A percentile compares a stretch with the other conserved stretches of the same genome.
Conservation (phyloP, 192 early-diverging fungal genomes). For the Entomortierella chlamydospora region DNA sequence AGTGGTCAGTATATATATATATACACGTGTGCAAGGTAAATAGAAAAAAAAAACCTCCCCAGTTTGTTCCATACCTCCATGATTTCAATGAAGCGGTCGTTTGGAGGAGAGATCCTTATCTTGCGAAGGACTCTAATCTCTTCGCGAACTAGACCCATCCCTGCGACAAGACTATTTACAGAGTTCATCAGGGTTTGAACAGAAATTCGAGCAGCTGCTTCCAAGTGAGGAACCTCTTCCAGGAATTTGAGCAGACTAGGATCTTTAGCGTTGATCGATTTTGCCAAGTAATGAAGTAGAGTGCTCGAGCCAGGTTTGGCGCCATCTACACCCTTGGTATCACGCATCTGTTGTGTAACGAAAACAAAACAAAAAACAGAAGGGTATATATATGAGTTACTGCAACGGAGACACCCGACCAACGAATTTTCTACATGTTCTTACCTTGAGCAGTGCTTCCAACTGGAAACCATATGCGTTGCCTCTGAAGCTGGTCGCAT, state of each 20-base stretch:
- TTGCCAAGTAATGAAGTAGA: constrained; percentile 65
- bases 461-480: constrained; percentile 69
- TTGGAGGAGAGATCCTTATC: constrained; percentile 50
- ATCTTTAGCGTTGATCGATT: constrained; percentile 56
- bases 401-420: not conserved
- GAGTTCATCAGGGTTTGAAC: constrained; percentile 60
- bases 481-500: constrained; percentile 65
- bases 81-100: constrained; percentile 59
- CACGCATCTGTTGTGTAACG: constrained; percentile 53
- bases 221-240: constrained; percentile 65
- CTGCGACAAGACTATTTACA: constrained; percentile 57
- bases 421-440: not conserved
- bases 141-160: constrained; percentile 57
- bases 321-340: constrained; percentile 64
- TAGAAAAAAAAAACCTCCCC: constrained; percentile 3
- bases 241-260: constrained; percentile 58
- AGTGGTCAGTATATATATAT: too few relatives aligned
- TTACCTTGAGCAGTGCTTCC: constrained; percentile 66
- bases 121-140: constrained; percentile 53
- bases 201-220: constrained; percentile 64
- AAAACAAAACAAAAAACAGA: not conserved
- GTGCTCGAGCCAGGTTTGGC: constrained; percentile 58
- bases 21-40: too few relatives aligned
- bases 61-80: constrained; percentile 59
- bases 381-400: not conserved